Evolutionary conservation across 495 filamentous ascomycete genomes (phyloP).

Genomic region (Tetracladium marchalianum): DNA sequence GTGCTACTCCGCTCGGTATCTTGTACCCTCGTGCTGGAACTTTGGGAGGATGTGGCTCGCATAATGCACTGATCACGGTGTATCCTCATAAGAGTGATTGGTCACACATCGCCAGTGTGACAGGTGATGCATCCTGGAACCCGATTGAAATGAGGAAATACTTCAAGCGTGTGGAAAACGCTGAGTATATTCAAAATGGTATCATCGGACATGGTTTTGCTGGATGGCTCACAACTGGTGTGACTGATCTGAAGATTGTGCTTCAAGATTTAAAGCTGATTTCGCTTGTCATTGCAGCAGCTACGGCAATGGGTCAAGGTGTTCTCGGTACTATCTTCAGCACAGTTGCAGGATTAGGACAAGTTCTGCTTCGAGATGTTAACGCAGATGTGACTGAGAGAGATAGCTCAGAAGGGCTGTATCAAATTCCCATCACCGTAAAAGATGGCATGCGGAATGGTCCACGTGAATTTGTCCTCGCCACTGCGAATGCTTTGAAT

Average conservation of each 20-base stretch:
- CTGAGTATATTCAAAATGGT: conserved; percentile 36
- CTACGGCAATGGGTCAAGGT: conserved; percentile 39
- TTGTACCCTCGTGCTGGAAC: conserved; percentile 36
- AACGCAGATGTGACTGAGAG: conserved; percentile 31
- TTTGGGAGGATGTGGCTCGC: conserved; percentile 33
- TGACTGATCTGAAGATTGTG: conserved; percentile 36
- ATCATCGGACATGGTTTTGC: conserved; percentile 42
- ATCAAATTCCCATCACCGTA: conserved; percentile 42
- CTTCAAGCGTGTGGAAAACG: conserved; percentile 41
- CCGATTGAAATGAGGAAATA: conserved; percentile 35
- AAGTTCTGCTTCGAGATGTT: conserved; percentile 39
- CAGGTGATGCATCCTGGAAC: conserved; percentile 29
- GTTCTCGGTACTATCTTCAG: conserved; percentile 23
- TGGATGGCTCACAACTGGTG: conserved; percentile 45
- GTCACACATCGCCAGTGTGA: conserved; percentile 29
- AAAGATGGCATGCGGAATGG: conserved; percentile 37
- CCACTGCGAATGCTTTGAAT: conserved; percentile 38
- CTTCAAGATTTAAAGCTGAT: conserved; percentile 43
- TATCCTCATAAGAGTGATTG: conserved; percentile 35
- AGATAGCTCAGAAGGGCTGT: conserved; percentile 27
- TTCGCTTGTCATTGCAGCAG: conserved; percentile 37
- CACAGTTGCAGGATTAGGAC: conserved; percentile 27
- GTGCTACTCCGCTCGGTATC: conserved; percentile 30
- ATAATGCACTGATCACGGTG: conserved; percentile 34
- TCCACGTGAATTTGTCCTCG: conserved; percentile 42